These are phyloP conservation scores for Pouteria glomerata DNA, from an alignment of 148 eudicot species.

Conservation along the genomic window DNA sequence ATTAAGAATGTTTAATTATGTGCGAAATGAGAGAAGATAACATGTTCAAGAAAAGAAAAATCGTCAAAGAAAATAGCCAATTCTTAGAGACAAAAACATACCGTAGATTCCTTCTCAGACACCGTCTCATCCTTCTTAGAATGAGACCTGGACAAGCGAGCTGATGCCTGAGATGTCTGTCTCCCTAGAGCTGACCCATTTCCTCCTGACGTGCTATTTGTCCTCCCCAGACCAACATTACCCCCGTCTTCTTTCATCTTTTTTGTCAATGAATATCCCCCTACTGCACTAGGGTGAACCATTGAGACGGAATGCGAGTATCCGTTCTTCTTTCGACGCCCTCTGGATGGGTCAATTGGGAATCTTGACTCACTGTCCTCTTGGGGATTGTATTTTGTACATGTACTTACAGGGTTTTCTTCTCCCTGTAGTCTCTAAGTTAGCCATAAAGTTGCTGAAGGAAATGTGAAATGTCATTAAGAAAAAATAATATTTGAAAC, in stretches of 20 bases:
- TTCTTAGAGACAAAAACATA: conserved; percentile 17
- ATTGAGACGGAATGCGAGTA: conserved; percentile 43
- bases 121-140: conserved; percentile 34
- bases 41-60: not conserved
- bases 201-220: conserved; percentile 26
- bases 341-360: conserved; percentile 35
- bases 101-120: conserved; percentile 36
- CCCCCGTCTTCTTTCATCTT: conserved; percentile 36
- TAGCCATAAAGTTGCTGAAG: not conserved
- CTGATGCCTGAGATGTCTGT: conserved; percentile 25
- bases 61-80: not conserved
- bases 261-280: conserved; percentile 35
- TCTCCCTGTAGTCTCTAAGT: conserved; percentile 28
- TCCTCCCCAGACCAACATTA: conserved; percentile 20
- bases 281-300: conserved; percentile 62
- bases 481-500: not conserved
- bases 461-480: not conserved
- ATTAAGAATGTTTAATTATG: not conserved
- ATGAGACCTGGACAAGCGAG: not conserved
- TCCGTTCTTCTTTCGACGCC: conserved; percentile 19
- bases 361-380: conserved; percentile 30
- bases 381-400: conserved; percentile 24
- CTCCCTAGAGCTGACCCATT: conserved; percentile 30
- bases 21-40: not conserved
- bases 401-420: conserved; percentile 25